These are phyloP conservation scores for Phoenix dactylifera DNA, from an alignment of 176 grass and related monocot genomes.

Conservation along the genomic window DNA sequence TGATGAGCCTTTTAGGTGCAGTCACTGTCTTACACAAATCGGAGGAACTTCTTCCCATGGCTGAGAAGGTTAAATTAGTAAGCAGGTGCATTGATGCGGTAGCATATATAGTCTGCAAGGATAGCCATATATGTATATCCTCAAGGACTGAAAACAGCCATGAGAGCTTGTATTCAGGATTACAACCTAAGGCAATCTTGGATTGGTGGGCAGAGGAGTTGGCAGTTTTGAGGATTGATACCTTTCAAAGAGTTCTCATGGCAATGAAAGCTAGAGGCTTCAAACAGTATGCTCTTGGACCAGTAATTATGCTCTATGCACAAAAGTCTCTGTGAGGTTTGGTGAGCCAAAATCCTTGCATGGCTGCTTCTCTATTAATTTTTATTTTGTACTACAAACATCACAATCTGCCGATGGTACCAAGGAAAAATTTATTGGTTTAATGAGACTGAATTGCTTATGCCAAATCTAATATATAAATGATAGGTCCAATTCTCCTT, in stretches of 20 bases:
- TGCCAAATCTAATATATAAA: too few relatives aligned
- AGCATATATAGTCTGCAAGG: constrained; percentile 41
- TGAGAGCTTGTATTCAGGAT: constrained; percentile 11
- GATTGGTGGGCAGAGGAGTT: constrained; percentile 83
- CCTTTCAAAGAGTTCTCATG: constrained; percentile 60
- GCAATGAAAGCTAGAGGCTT: constrained; percentile 79
- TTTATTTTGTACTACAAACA: too few relatives aligned
- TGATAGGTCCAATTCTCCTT: too few relatives aligned
- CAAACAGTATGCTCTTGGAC: constrained; percentile 67
- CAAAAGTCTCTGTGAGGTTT: constrained; percentile 83
- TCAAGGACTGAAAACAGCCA: constrained; percentile 2
- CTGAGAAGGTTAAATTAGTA: constrained; percentile 55
- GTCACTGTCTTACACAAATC: constrained; percentile 59
- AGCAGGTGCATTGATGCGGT: constrained; percentile 61
- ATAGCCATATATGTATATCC: constrained; percentile 20
- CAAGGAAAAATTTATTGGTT: too few relatives aligned
- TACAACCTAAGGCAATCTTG: constrained; percentile 40
- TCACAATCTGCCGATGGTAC: too few relatives aligned
- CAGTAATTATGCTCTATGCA: constrained; percentile 84
- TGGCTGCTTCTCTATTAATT: too few relatives aligned
- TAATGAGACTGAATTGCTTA: too few relatives aligned
- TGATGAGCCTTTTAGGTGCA: constrained; percentile 49
- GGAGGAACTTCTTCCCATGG: constrained; percentile 53
- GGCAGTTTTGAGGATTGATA: constrained; percentile 58
- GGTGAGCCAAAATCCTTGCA: constrained; percentile 28